Evolutionary conservation across 257 asterid genomes (phyloP), one percentile per base, ranked within the genome.

Genomic region (Ajuga chamaepitys): DNA sequence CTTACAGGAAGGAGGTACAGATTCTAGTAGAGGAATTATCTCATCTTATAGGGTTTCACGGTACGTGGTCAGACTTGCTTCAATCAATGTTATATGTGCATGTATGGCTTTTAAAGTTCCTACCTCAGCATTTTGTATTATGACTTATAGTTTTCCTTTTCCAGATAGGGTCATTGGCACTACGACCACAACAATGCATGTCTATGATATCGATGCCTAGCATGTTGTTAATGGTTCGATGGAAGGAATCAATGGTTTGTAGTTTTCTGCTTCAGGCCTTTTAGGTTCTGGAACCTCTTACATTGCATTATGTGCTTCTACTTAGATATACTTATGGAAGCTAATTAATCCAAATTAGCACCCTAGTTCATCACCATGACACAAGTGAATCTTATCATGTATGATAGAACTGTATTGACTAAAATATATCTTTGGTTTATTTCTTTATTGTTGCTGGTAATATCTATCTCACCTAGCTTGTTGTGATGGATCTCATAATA

Each of bases 161-260:
- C 30, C 95, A 94, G 99, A 94, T 82, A 86, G 93, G 56, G 99
- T 94, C 28, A 88, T 94, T 82, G 99, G 99, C 62, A 98, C 99
- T 28, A 94, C 98, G 10, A 94, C 99, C 60, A 94, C 99, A 60
- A 94, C 99, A 13, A 87, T 96, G 74, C 98, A 94, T 78, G 97
- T 90, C 58, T 94, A 94, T 75, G 99, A 94, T 80, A 81, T 91
- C 82, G 95, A 95, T 75, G 91, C 95, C 30, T 96, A 94, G 65
- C 89, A 90, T 76, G 88, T 82, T 63, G 84, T 94, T 67, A 67
- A 85, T 78, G 99, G 99, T 74, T 77, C 95, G 68, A 94, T 94
- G 99, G 93, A 94, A 73, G 99, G 99, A 72, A 69, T 94, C 76
- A 88, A 94, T 14, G 98, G 99, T 94, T 82, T 55, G 77, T 61